A percentile compares a stretch with the other conserved stretches of the same genome.
These are phyloP conservation scores for Trichoderma breve DNA, from an alignment of 2,329 filamentous ascomycete species.

Conservation along the genomic window DNA sequence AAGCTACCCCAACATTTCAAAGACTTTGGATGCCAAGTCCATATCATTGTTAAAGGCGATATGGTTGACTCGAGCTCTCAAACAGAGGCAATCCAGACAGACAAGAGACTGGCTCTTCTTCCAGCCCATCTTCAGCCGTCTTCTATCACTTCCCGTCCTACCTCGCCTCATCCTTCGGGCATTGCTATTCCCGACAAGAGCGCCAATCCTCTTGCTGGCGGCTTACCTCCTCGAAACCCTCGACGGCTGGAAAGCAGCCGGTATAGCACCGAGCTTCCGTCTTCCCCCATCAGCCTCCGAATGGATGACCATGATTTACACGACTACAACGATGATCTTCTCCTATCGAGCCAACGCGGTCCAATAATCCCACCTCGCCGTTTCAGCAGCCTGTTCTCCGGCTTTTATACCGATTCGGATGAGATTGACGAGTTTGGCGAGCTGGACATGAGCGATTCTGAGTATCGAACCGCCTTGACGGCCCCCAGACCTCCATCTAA, in stretches of 20 bases:
- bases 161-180: conserved; percentile 48
- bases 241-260: conserved; percentile 49
- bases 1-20: conserved; percentile 78
- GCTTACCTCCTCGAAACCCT: conserved; percentile 59
- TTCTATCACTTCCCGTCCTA: conserved; percentile 62
- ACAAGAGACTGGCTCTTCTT: conserved; percentile 71
- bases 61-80: conserved; percentile 56
- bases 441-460: conserved; percentile 61
- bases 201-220: conserved; percentile 53
- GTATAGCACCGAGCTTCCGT: conserved; percentile 49
- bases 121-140: conserved; percentile 79
- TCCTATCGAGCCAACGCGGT: conserved; percentile 58
- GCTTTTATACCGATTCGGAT: conserved; percentile 70
- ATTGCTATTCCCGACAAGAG: conserved; percentile 35
- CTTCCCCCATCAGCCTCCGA: conserved; percentile 43
- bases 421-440: conserved; percentile 63
- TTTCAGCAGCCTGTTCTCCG: conserved; percentile 82
- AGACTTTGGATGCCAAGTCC: conserved; percentile 80
- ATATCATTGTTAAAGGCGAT: conserved; percentile 28
- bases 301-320: conserved; percentile 44
- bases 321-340: conserved; percentile 75
- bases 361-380: conserved; percentile 68
- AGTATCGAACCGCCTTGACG: conserved; percentile 64
- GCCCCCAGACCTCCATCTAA: conserved; percentile 55
- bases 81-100: conserved; percentile 87